phyloP scores from a whole-genome alignment of 768 basidiomycete genomes.

The Suillus hirtellus region DNA sequence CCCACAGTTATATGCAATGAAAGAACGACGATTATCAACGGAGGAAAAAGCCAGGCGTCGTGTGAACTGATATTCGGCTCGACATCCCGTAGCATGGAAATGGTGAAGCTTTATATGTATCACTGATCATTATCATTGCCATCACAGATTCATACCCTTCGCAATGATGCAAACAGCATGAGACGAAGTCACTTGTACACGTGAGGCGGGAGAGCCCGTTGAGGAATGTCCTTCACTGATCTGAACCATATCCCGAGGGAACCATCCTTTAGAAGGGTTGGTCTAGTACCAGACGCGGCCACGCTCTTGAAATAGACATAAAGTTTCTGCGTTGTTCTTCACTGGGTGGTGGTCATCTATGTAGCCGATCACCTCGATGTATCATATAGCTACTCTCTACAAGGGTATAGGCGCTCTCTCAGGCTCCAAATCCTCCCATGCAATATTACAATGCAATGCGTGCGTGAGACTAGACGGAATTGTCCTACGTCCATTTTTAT shows the following conservation, averaged over 20 bases:
- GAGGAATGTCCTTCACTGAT: background rate
- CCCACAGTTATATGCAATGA: conserved; percentile 16
- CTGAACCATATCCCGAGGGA: background rate
- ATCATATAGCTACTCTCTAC: conserved; percentile 4
- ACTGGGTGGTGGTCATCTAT: background rate
- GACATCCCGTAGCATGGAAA: conserved; percentile 14
- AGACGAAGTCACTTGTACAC: background rate
- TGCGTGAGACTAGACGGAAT: conserved; percentile 21
- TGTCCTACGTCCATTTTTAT: background rate
- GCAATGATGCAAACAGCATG: background rate
- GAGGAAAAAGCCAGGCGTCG: conserved; percentile 14
- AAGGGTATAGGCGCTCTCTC: conserved; percentile 18
- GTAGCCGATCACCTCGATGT: conserved; percentile 14
- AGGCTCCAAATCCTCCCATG: conserved; percentile 27
- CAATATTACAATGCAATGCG: conserved; percentile 15
- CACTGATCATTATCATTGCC: background rate
- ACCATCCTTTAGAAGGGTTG: background rate
- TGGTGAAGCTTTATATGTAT: conserved; percentile 19
- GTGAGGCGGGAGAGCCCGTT: background rate
- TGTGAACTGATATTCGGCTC: conserved; percentile 20
- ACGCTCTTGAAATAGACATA: conserved; percentile 7
- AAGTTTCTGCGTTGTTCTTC: background rate
- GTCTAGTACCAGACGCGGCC: background rate
- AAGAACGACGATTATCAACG: conserved; percentile 15
- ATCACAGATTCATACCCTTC: background rate